Evolutionary conservation across 225 moss, liverwort and hornwort genomes (phyloP), one percentile per base, ranked within the genome.

Genomic region (Pleurozium schreberi): DNA sequence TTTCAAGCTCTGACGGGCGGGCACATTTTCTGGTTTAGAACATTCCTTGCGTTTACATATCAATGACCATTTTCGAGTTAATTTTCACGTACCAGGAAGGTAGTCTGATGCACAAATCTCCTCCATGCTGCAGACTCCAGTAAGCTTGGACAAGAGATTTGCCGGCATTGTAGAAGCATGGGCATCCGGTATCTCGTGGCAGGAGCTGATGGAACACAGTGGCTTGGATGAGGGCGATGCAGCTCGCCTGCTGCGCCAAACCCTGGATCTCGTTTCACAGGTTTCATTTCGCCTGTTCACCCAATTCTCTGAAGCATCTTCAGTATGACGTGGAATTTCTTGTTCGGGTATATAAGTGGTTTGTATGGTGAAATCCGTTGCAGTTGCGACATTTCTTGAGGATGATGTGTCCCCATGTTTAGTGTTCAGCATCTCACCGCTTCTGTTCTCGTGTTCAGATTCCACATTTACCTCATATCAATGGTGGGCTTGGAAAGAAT

Each of bases 171-270:
- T 96, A 47, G 98, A 97, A 90, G 97, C 97, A 31, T 96, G 98
- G 97, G 97, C 96, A 84, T 94, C 95, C 66, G 97, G 96, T 86
- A 92, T 95, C 78, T 93, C 95, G 67, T 97, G 97, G 98, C 95
- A 93, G 83, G 98, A 98, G 82, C 79, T 98, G 69, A 94, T 93
- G 89, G 90, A 91, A 34, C 90, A 93, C 63, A 94, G 93, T 86
- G 96, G 92, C 74, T 93, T 98, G 95, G 98, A 98, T 88, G 98
- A 96, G 87, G 98, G 97, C 22, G 98, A 98, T 89, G 89, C 94
- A 75, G 97, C 95, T 70, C 93, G 98, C 28, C 94, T 98, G 76
- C 89, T 98, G 86, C 95, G 95, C 49, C 93, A 94, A 88, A 92
- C 95, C 40, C 89, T 97, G 52, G 97, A 98, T 89, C 96, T 98